Base-by-base conservation (phyloP, 805 yeast genomes). In the Candida anglica region DNA sequence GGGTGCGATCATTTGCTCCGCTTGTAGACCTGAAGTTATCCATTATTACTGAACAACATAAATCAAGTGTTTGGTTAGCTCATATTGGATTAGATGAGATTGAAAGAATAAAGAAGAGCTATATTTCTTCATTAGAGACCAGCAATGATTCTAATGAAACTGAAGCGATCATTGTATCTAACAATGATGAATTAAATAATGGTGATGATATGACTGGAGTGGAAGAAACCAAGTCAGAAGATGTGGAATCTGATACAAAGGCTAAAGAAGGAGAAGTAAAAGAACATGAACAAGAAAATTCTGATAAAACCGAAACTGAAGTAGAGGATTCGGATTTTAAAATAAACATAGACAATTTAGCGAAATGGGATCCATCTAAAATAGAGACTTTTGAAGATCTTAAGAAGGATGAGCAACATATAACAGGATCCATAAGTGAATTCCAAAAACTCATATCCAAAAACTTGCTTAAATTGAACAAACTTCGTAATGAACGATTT, bases 401-500 rank as follows among this genome's bases (percentile, higher is more conserved):
- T 18, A 51, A 55, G 32, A 40, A 48, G 16, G 58, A 60, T 6
- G 46, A 45, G 32, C 40, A 44, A 11, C 19, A 42, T 11, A 38
- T 63, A 15, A 22, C 40, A 5, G 42, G 46, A 22, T 58, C 70
- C 1, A 53, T 66, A 1, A 46, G 42, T 19, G 47, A 43, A 2
- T 44, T 66, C 15, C 73, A 66, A 43, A 53, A 47, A 30, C 45
- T 58, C 15, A 61, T 66, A 15, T 60, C 69, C 1, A 40, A 38
- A 11, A 52, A 47, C 34, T 40, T 66, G 20, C 44, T 66, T 33
- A 52, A 48, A 34, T 48, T 66, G 35, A 66, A 66, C 43, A 58
- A 52, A 44, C 50, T 63, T 40, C 63, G 73, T 35, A 70, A 66
- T 43, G 62, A 60, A 32, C 51, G 73, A 29, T 64, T 46, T 42